A percentile compares a stretch with the other conserved stretches of the same genome.
Conservation (phyloP, 441 rosid species). For the Sinapis alba region DNA sequence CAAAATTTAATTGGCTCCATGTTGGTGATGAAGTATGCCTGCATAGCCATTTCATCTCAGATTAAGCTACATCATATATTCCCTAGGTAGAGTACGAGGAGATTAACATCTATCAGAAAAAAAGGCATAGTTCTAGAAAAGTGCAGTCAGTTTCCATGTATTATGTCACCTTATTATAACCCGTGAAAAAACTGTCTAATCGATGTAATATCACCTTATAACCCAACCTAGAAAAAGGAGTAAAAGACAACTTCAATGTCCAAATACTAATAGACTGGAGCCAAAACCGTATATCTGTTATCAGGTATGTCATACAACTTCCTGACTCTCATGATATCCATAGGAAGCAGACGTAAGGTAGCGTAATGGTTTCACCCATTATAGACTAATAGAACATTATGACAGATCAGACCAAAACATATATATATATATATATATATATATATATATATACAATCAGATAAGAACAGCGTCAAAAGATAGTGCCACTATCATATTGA, state of each 20-base stretch:
- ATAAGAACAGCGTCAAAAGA: not conserved
- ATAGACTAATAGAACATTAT: not conserved
- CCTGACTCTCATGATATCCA: not conserved
- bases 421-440: not conserved
- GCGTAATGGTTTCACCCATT: not conserved
- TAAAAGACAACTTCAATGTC: not conserved
- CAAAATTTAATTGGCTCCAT: slow-evolving; percentile 92
- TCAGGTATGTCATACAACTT: not conserved
- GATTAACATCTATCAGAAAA: not conserved
- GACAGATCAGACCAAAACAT: not conserved
- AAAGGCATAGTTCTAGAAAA: not conserved
- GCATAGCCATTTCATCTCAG: slow-evolving; percentile 37
- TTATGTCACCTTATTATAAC: slow-evolving; percentile 8
- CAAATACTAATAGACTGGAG: not conserved
- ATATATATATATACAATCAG: not conserved
- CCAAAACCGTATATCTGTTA: not conserved
- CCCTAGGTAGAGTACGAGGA: not conserved
- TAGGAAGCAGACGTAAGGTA: not conserved
- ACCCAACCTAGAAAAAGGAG: not conserved
- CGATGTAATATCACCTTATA: not conserved
- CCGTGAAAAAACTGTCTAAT: not conserved
- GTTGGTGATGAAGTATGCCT: slow-evolving; percentile 94
- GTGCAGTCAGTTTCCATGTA: not conserved
- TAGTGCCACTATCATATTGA: not conserved
- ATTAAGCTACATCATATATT: slow-evolving; percentile 8